Conservation (phyloP, 163 green algal genomes). For the Smithsoniella earleae region DNA sequence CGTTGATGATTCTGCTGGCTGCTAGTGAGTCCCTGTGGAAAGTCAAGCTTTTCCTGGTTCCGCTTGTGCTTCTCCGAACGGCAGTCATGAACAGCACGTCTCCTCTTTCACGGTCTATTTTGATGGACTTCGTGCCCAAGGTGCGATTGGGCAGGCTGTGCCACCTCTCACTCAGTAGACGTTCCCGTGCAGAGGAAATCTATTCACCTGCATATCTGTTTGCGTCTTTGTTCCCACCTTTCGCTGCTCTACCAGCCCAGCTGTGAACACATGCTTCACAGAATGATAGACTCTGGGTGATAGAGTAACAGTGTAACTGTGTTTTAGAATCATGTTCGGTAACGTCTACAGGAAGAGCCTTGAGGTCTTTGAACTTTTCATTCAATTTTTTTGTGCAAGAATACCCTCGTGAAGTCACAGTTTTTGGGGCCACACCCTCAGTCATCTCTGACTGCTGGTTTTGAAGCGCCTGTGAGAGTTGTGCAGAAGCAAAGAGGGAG, state of each 20-base stretch:
- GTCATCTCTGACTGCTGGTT: too few relatives aligned
- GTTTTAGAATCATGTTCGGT: too few relatives aligned
- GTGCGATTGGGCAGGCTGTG: neutral
- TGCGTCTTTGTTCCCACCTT: too few relatives aligned
- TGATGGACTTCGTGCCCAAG: conserved; percentile 48
- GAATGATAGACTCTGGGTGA: too few relatives aligned
- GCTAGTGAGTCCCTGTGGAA: conserved; percentile 31
- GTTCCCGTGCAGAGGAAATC: too few relatives aligned
- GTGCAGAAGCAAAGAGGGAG: conserved; percentile 33
- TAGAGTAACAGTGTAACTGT: too few relatives aligned
- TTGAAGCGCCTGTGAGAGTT: conserved; percentile 6
- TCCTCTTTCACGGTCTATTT: conserved; percentile 39
- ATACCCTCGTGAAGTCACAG: neutral
- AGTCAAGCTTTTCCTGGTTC: conserved; percentile 34
- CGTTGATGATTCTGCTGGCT: neutral
- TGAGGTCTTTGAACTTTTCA: too few relatives aligned
- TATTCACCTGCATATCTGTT: too few relatives aligned
- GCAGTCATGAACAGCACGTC: conserved; percentile 42
- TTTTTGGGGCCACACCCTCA: too few relatives aligned
- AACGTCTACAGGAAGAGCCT: too few relatives aligned
- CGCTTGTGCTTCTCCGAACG: conserved; percentile 37
- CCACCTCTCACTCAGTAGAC: too few relatives aligned
- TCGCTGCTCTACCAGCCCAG: neutral
- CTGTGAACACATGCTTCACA: too few relatives aligned
- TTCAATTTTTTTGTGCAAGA: neutral